Base-by-base conservation (phyloP, 2,329 filamentous ascomycete species). In the Diaporthe sp. region DNA sequence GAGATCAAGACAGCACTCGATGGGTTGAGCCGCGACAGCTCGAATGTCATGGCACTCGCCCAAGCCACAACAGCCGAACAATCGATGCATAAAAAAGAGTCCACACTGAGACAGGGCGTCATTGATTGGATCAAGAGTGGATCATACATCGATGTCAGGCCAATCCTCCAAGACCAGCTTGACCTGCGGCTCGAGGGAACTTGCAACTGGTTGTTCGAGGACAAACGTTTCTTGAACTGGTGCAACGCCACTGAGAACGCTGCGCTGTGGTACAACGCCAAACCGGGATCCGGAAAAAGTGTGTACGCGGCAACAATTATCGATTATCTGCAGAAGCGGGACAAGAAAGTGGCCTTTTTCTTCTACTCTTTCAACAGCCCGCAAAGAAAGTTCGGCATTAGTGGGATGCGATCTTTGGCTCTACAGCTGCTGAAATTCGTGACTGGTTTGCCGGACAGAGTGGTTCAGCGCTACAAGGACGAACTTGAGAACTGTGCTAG, bases 301-400 rank as follows among this genome's bases (percentile, higher is more conserved):
- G 58, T 63, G 25, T 63, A 63, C 9, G 58, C 58, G 7, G 58
- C 58, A 13, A 42, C 39, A 10, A 63, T 63, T 8, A 17, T 63
- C 15, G 39, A 63, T 0, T 3, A 44, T 28, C 39, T 63, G 15
- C 9, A 28, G n/a, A 63, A 28, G 12, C 37, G n/a, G 12, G 58
- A 44, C 13, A 63, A 63, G 15, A 63, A 44, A 20, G 37, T 63
- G 39, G 58, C 15, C 8, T 63, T 12, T 15, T 63, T 63, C n/a
- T 63, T 63, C 39, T 63, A 63, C 58, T 63, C 58, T 7, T 63
- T 63, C n/a, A 63, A 63, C 31, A 63, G 58, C n/a, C 58, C 58
- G 10, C 58, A 20, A 12, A 39, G 58, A 25, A 63, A 63, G 9
- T 28, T 44, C 8, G 58, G 37, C 3, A 63, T 63, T 20, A 63